Evolutionary conservation across 2,329 filamentous ascomycete genomes (phyloP).

Genomic region (Hortaea werneckii): DNA sequence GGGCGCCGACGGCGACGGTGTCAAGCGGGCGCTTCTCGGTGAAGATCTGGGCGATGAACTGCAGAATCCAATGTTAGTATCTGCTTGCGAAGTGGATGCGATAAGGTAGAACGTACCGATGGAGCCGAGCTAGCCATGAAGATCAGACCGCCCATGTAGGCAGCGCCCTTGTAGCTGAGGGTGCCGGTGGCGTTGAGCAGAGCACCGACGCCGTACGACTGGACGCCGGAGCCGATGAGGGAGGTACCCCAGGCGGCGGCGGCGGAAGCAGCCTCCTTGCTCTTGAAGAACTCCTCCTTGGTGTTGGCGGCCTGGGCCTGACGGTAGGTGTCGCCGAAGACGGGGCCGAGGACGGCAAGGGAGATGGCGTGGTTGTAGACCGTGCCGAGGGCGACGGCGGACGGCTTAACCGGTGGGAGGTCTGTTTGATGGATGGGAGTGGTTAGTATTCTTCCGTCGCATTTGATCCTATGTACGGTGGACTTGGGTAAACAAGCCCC

Average conservation of each 20-base stretch:
- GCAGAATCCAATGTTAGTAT: slow-evolving; percentile 16
- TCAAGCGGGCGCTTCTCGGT: slow-evolving; percentile 88
- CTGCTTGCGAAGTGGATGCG: too few species aligned
- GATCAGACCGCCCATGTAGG: slow-evolving; percentile 82
- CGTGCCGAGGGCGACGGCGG: slow-evolving; percentile 90
- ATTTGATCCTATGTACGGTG: background rate
- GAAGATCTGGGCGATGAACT: slow-evolving; percentile 81
- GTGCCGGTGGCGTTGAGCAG: slow-evolving; percentile 82
- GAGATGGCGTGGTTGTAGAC: slow-evolving; percentile 91
- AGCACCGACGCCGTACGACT: slow-evolving; percentile 36
- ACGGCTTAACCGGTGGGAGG: slow-evolving; percentile 85
- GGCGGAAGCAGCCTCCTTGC: slow-evolving; percentile 81
- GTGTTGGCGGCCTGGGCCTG: slow-evolving; percentile 83
- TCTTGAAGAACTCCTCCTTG: slow-evolving; percentile 92
- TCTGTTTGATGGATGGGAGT: slow-evolving; percentile 32
- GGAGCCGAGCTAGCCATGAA: slow-evolving; percentile 87
- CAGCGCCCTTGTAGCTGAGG: slow-evolving; percentile 91
- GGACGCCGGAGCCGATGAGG: slow-evolving; percentile 71
- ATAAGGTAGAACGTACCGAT: too few species aligned
- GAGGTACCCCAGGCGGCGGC: slow-evolving; percentile 86
- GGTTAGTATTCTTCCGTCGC: background rate
- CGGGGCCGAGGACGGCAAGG: slow-evolving; percentile 72
- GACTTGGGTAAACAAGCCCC: background rate
- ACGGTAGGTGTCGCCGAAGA: slow-evolving; percentile 93
- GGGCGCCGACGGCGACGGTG: slow-evolving; percentile 73